Evolutionary conservation across 306 rosid species (phyloP), one percentile per base, ranked within the genome.

Genomic region (Dalbergia cultrata): DNA sequence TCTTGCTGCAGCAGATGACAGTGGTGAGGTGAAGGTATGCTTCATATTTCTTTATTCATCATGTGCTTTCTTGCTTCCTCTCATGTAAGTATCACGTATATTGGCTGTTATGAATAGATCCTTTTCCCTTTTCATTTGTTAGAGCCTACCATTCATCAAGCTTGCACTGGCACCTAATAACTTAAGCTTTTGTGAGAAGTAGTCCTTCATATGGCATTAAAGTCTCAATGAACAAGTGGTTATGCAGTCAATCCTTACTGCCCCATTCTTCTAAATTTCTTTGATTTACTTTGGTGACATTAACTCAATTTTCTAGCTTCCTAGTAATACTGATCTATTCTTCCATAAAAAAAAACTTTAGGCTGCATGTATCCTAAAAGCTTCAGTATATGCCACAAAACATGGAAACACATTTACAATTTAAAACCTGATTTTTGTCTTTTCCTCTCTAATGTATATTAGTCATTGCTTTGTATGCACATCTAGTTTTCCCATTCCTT

Each of bases 1-100:
- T 86, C 95, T 95, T 70, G 98, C 98, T 81, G 97, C 98, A 50
- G 92, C 98, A 17, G 98, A 95, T 58, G 98, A 95, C 81, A 80
- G 92, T 6, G 98, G 98, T 44, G 97, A 95, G 84, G 86, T 95
- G 73, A 95, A 95, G 95, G 98, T 95, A 83, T 84, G 77, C 62
- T 52, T 71, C 60, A 11, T 52, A 68, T 79, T 67, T 68, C 47
- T 72, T 56, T 68, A 54, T 75, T 56, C 64, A 49, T 69, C 75
- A 58, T 69, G 34, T 18, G 14, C 5, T 31, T 44, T 56, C 22
- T 73, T 16, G 9, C 47, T 64, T 81, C 66, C 13, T 50, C 31
- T 17, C 39, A 1, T 85, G 47, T 57, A 56, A 75, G 7, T 74
- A 31, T 45, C 56, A 34, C 64, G 37, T 54, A 17, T 75, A 50